These are phyloP conservation scores for Yamadazyma laniorum DNA, from an alignment of 805 yeast genomes.

Conservation along the genomic window DNA sequence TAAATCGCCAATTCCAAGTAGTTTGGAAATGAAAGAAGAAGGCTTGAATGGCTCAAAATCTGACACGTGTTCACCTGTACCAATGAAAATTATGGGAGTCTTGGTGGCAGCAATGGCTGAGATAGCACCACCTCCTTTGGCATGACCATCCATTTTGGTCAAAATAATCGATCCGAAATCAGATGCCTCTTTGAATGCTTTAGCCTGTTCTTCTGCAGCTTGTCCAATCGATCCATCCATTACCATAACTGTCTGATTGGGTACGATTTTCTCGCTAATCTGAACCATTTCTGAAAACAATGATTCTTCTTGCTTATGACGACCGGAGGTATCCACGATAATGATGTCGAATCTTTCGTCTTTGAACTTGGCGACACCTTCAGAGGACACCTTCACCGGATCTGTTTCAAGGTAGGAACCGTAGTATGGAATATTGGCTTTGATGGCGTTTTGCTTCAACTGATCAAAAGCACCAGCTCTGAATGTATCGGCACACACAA, in stretches of 20 bases:
- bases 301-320: conserved; percentile 93
- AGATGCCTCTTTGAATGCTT: conserved; percentile 89
- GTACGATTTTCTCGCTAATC: conserved; percentile 80
- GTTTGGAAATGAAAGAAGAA: conserved; percentile 81
- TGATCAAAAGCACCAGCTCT: conserved; percentile 99
- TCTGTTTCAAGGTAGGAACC: conserved; percentile 96
- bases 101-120: conserved; percentile 97
- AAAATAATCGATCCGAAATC: conserved; percentile 93
- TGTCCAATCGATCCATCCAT: conserved; percentile 97
- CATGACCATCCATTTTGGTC: conserved; percentile 98
- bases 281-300: conserved; percentile 93
- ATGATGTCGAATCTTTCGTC: conserved; percentile 89
- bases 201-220: conserved; percentile 94
- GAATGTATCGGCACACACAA: conserved; percentile 98
- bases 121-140: conserved; percentile 99
- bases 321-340: conserved; percentile 96
- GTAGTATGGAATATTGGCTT: conserved; percentile 89
- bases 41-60: conserved; percentile 93
- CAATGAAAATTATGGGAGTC: conserved; percentile 93
- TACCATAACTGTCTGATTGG: conserved; percentile 97
- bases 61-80: conserved; percentile 96
- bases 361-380: conserved; percentile 89
- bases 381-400: conserved; percentile 87
- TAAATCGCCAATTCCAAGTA: conserved; percentile 93
- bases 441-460: conserved; percentile 93